Percentiles rank a stretch among this genome's conserved stretches.
Evolutionary conservation across 768 basidiomycete genomes (phyloP).

Genomic region (Tylopilus plumbeoviolaceoides): DNA sequence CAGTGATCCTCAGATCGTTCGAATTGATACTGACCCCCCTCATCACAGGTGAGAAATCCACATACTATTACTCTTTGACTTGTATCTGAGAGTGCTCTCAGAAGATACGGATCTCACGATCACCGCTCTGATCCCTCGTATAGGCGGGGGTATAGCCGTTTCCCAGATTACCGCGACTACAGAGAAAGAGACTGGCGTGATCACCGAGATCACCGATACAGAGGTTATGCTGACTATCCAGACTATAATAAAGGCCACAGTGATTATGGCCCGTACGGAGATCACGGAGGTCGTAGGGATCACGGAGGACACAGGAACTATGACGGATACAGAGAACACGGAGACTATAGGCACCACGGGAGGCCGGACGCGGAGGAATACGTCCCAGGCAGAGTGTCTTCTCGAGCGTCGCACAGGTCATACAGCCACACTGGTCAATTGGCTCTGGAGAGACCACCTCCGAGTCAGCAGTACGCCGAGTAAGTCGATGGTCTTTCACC

Average conservation of each 20-base stretch:
- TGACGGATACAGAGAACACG: slow-evolving; percentile 17
- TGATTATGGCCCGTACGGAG: not conserved
- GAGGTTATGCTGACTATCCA: slow-evolving; percentile 16
- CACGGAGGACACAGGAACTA: slow-evolving; percentile 7
- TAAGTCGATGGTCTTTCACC: slow-evolving; percentile 9
- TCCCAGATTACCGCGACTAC: slow-evolving; percentile 19
- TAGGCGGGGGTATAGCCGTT: slow-evolving; percentile 20
- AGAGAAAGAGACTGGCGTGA: slow-evolving; percentile 19
- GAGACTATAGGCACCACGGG: slow-evolving; percentile 10
- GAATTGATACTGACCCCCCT: slow-evolving; percentile 20
- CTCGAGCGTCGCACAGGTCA: slow-evolving; percentile 27
- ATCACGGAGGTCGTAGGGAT: slow-evolving; percentile 1
- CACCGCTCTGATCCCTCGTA: slow-evolving; percentile 25
- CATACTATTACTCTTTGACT: not conserved
- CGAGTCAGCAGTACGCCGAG: slow-evolving; percentile 14
- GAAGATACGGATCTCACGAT: slow-evolving; percentile 20
- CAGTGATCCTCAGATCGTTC: slow-evolving; percentile 26
- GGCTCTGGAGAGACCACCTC: slow-evolving; percentile 12
- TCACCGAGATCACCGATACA: slow-evolving; percentile 20
- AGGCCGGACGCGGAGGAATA: slow-evolving; percentile 13
- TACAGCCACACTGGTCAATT: slow-evolving; percentile 18
- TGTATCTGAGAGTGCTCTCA: slow-evolving; percentile 9
- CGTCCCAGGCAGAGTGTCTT: slow-evolving; percentile 20
- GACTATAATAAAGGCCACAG: slow-evolving; percentile 2
- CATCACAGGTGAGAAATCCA: slow-evolving; percentile 18